Evolutionary conservation across 768 basidiomycete genomes (phyloP).

Genomic region (Cyclocybe cylindracea): DNA sequence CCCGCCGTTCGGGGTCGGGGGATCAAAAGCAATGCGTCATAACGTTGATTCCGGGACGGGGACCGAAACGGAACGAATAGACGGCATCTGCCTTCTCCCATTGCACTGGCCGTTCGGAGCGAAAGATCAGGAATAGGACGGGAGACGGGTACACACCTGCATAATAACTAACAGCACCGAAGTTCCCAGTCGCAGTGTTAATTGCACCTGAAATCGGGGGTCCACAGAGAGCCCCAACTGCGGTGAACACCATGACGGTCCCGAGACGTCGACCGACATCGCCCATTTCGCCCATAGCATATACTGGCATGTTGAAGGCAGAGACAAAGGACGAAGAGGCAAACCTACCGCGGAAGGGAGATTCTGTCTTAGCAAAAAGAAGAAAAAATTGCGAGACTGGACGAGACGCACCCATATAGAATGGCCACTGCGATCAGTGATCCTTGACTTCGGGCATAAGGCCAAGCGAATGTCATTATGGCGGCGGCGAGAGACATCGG

Average conservation of each 20-base stretch:
- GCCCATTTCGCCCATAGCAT: slow-evolving; percentile 56
- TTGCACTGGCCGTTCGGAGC: too few relatives aligned
- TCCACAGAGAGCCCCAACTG: slow-evolving; percentile 67
- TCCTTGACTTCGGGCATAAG: slow-evolving; percentile 47
- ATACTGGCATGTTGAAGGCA: slow-evolving; percentile 55
- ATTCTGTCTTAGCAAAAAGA: not conserved
- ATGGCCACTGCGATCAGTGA: slow-evolving; percentile 55
- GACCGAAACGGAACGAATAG: too few relatives aligned
- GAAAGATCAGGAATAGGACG: not conserved
- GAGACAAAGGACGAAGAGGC: slow-evolving; percentile 64
- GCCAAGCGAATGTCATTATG: slow-evolving; percentile 70
- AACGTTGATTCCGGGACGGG: too few relatives aligned
- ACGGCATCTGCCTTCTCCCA: too few relatives aligned
- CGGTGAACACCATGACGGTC: slow-evolving; percentile 59
- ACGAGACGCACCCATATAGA: slow-evolving; percentile 58
- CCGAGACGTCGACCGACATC: slow-evolving; percentile 70
- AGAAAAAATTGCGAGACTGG: not conserved
- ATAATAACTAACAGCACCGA: slow-evolving; percentile 53
- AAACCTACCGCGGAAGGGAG: slow-evolving; percentile 22
- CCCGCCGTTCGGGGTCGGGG: too few relatives aligned
- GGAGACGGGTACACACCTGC: slow-evolving; percentile 38
- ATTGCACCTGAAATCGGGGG: slow-evolving; percentile 79
- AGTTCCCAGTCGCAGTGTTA: slow-evolving; percentile 50
- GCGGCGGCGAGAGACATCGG: slow-evolving; percentile 62
- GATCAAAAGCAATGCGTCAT: too few relatives aligned